These are phyloP conservation scores for Xylaria cubensis DNA, from an alignment of 495 filamentous ascomycete genomes.

Conservation along the genomic window DNA sequence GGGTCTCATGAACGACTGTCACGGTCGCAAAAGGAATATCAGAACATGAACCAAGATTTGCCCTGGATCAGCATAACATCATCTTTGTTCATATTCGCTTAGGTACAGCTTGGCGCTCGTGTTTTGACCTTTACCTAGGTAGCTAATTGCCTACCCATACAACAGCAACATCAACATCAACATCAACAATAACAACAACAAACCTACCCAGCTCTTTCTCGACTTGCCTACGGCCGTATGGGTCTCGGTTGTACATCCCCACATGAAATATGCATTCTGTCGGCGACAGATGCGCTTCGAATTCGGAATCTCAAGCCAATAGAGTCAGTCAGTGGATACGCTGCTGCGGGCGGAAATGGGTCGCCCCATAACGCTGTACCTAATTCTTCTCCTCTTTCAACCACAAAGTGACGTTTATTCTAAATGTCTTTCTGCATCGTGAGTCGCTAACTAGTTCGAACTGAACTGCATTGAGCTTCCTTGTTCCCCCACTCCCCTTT, in stretches of 20 bases:
- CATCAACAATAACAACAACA: not conserved
- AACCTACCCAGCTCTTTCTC: not conserved
- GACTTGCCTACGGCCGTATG: conserved; percentile 5
- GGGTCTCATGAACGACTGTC: not conserved
- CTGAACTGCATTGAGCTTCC: not conserved
- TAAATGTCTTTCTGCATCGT: conserved; percentile 16
- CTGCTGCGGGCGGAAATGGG: conserved; percentile 12
- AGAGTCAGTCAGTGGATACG: conserved; percentile 7
- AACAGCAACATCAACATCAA: not conserved
- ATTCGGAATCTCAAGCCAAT: conserved; percentile 15
- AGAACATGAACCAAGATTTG: not conserved
- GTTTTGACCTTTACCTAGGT: conserved; percentile 4
- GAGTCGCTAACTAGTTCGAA: conserved; percentile 18
- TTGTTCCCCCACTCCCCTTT: conserved; percentile 11
- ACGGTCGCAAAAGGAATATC: not conserved
- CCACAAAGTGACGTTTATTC: not conserved
- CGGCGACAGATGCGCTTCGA: conserved; percentile 20
- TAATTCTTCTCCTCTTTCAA: conserved; percentile 17
- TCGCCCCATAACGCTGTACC: conserved; percentile 17
- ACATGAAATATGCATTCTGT: conserved; percentile 14
- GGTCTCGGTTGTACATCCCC: conserved; percentile 19
- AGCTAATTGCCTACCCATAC: not conserved
- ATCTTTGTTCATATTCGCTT: not conserved
- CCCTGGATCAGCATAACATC: not conserved
- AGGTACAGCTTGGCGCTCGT: conserved; percentile 1